Evolutionary conservation across 2,329 filamentous ascomycete genomes (phyloP).

Genomic region (Fusarium cyanostomum): DNA sequence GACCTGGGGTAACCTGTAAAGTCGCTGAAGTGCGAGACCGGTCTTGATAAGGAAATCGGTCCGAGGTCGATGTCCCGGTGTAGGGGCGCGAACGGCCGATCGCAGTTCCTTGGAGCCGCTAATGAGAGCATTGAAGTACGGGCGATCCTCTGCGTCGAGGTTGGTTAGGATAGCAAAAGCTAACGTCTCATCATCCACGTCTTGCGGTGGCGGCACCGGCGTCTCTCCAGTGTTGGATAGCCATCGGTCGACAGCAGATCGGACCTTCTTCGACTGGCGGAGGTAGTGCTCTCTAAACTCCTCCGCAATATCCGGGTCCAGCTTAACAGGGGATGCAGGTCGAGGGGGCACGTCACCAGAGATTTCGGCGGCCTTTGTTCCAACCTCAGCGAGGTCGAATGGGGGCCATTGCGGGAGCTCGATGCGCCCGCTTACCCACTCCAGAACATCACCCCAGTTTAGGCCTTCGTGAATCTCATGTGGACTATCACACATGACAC

Average conservation of each 20-base stretch:
- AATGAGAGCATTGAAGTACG: constrained; percentile 83
- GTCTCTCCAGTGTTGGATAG: constrained; percentile 81
- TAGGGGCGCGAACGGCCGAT: constrained; percentile 70
- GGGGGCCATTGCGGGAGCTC: constrained; percentile 91
- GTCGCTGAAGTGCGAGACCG: constrained; percentile 80
- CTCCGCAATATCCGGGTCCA: constrained; percentile 93
- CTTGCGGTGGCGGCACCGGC: constrained; percentile 79
- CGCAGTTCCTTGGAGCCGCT: constrained; percentile 67
- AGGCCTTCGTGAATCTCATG: constrained; percentile 75
- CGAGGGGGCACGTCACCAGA: constrained; percentile 69
- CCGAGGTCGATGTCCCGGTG: constrained; percentile 71
- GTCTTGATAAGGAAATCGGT: constrained; percentile 79
- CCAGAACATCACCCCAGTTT: constrained; percentile 95
- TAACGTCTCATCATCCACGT: constrained; percentile 93
- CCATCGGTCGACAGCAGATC: constrained; percentile 91
- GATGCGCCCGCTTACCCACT: constrained; percentile 88
- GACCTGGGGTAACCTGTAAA: constrained; percentile 77
- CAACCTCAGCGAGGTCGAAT: constrained; percentile 75
- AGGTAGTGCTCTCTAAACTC: constrained; percentile 94
- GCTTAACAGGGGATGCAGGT: constrained; percentile 71
- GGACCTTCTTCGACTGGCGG: constrained; percentile 90
- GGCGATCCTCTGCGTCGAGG: constrained; percentile 77
- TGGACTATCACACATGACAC: constrained; percentile 78
- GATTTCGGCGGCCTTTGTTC: constrained; percentile 66
- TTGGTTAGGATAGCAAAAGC: constrained; percentile 94